Conservation (phyloP, 164 flowering plant genomes). For the Vitis vinifera region ASM3070453v1 NC_081818.1:1870001-1870500, state of each 20-base stretch:
- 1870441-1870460: neutral
- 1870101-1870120: too few relatives aligned
- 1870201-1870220: neutral
- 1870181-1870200: too few relatives aligned
- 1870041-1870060: too few relatives aligned
- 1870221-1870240: neutral
- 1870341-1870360: conserved; percentile 3
- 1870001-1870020: too few relatives aligned
- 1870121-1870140: too few relatives aligned
- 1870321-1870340: conserved; percentile 6
- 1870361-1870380: conserved; percentile 4
- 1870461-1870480: conserved; percentile 32
- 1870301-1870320: conserved; percentile 29
- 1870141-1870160: too few relatives aligned
- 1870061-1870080: too few relatives aligned
- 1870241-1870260: neutral
- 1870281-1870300: conserved; percentile 38
- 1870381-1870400: neutral
- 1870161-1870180: too few relatives aligned
- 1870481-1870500: conserved; percentile 40
- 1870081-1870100: too few relatives aligned
- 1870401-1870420: too few relatives aligned
- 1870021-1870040: too few relatives aligned
- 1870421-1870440: neutral
- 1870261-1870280: conserved; percentile 29